Base-by-base conservation (phyloP, 2,329 filamentous ascomycete species). In the Sporothrix dimorphospora region DNA sequence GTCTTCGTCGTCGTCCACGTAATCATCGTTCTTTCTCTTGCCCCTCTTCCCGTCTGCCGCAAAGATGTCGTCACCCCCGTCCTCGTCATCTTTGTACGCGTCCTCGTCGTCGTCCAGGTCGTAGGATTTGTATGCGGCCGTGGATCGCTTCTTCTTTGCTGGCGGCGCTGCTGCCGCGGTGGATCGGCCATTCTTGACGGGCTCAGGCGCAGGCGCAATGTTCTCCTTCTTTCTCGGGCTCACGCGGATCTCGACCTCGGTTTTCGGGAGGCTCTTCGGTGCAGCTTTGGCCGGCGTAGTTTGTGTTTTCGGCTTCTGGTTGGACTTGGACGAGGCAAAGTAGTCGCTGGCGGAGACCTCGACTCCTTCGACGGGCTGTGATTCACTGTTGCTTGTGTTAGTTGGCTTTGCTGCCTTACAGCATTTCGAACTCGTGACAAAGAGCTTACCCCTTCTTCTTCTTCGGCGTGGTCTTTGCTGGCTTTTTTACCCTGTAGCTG, bases 41-140 rank as follows among this genome's bases (percentile, higher is more conserved):
- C 87, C 83, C 65, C 87, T 87, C 78, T 90, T 91, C 45, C 86
- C 87, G 75, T 93, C 90, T 4, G 91, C 90, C 16, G 91, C 92
- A 80, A 94, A 94, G 24, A 97, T 94, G 76, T 97, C 94, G 75
- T 94, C 92, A n/a, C 88, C 91, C 3, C 88, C 90, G 59, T 93
- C 89, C 7, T 87, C 88, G 70, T 92, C 91, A 24, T 93, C 88
- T 75, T 91, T 81, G 72, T 87, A 88, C 5, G 84, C 86, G 76
- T 88, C 86, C 9, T 86, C 85, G 72, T 89, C 86, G 47, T 88
- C 85, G 47, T 87, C 80, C 4, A 78, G 75, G 30, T 79, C 77
- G 71, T 82, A 78, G 65, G 85, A 82, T 68, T 81, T 81, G 71
- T 83, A 80, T 1, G 83, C 79, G 1, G 81, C 80, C 2, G 82